A percentile compares a stretch with the other conserved stretches of the same genome.
phyloP scores from a whole-genome alignment of 164 flowering plant genomes.

The grape (Vitis vinifera) region DNA sequence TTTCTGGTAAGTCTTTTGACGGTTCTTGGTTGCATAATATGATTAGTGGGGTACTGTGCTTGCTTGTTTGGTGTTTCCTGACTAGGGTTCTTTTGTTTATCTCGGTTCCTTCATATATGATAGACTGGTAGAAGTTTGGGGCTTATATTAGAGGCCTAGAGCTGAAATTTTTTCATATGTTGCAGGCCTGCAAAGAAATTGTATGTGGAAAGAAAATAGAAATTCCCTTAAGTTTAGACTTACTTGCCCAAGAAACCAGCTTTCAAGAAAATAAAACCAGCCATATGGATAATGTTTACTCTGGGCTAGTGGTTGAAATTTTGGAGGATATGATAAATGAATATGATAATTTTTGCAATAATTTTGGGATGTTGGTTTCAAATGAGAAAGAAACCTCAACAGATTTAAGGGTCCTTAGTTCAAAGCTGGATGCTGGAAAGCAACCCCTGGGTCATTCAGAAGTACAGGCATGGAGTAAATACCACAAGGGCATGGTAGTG shows the following conservation, averaged over 20 bases:
- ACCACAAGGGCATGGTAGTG: slow-evolving; percentile 10
- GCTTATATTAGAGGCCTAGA: background rate
- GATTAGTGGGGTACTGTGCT: background rate
- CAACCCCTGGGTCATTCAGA: background rate
- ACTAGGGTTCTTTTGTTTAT: background rate
- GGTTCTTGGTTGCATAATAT: background rate
- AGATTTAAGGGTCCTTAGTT: slow-evolving; percentile 8
- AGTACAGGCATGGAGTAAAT: slow-evolving; percentile 1
- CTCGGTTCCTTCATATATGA: background rate
- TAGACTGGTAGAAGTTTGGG: slow-evolving; percentile 2
- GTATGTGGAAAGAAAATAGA: slow-evolving; percentile 2
- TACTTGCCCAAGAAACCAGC: background rate
- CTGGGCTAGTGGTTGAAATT: background rate
- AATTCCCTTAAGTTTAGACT: background rate
- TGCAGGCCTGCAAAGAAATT: slow-evolving; percentile 9
- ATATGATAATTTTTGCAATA: too few relatives aligned
- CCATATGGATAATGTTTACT: background rate
- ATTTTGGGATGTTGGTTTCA: background rate
- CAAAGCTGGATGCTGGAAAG: slow-evolving; percentile 1
- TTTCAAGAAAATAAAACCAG: background rate
- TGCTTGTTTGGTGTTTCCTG: background rate
- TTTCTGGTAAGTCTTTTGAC: background rate
- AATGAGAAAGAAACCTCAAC: background rate
- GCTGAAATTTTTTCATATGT: background rate
- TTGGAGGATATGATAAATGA: background rate